A percentile compares a stretch with the other conserved stretches of the same genome.
Conservation (phyloP, 805 yeast species). For the Teunomyces panamensis region DNA sequence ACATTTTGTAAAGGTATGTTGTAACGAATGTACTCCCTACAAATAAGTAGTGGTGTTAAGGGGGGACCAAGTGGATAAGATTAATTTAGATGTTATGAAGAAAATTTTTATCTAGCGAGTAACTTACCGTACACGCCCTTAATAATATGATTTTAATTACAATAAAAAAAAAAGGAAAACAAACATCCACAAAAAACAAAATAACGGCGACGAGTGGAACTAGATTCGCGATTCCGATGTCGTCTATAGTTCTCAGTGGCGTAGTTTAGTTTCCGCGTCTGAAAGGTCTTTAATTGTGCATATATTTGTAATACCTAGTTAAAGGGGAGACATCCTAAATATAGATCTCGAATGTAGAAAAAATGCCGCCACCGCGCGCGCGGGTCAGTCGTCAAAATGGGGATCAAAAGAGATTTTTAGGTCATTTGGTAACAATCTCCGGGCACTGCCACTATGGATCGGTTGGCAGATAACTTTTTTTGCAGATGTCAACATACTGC, state of each 20-base stretch:
- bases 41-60: neutral
- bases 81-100: neutral
- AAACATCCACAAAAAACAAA: neutral
- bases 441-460: neutral
- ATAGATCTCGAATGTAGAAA: neutral
- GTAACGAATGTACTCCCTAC: constrained; percentile 1
- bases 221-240: no score
- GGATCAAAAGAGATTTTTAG: neutral
- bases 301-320: no score
- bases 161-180: neutral
- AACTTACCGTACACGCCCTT: neutral
- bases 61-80: neutral
- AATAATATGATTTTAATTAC: neutral
- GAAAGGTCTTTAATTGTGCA: no score
- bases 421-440: neutral
- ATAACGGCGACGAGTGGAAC: neutral
- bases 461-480: no score
- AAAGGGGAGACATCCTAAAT: neutral
- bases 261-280: no score
- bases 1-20: neutral
- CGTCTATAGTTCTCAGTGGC: no score
- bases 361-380: neutral
- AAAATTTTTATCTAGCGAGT: neutral
- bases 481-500: neutral
- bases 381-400: neutral